Base-by-base conservation (phyloP, 768 basidiomycete genomes). In the Pisolithus sp. region DNA sequence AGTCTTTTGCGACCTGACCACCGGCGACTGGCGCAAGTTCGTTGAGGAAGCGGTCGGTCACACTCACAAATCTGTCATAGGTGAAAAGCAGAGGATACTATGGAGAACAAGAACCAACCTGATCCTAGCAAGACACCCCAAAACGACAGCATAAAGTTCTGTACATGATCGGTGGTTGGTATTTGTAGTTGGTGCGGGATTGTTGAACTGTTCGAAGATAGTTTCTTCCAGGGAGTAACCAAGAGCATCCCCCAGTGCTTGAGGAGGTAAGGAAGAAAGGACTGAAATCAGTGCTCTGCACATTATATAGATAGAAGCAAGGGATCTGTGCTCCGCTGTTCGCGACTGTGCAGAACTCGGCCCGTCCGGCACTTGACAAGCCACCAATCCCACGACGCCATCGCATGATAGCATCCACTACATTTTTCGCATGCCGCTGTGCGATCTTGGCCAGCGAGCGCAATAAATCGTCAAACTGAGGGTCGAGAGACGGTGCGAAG, bases 231-330 rank as follows among this genome's bases (percentile, higher is more conserved):
- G 71, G 45, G 73, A 81, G 66, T 86, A 81, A 1, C 91, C 93
- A 53, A 90, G 69, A 0, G 79, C 70, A 41, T 93, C 89, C 13
- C 85, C 86, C 4, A 95, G 72, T 2, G 83, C 82, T 57, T 92
- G 89, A 61, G 85, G 86, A 1, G 85, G 76, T 24, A 89, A 76
- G 17, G 78, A 73, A 37, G 84, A 80, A 50, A 94, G 77, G 12
- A 93, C 80, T 2, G 80, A 82, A 24, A 92, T 83, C 18, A 95
- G 76, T 4, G 89, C 85, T 47, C 93, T 81, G 62, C 90, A 93
- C 82, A 92, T 86, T 62, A 97, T 82, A 64, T 93, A 95, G 37
- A 89, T 86, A 0, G 90, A 83, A 6, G 90, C 86, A 4, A 94
- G 76, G n/a, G 82, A 80, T 63, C 85, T 84, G 28, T 86, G 82